phyloP scores from a whole-genome alignment of 2,329 filamentous ascomycete species.

The Fusarium chuoi region DNA sequence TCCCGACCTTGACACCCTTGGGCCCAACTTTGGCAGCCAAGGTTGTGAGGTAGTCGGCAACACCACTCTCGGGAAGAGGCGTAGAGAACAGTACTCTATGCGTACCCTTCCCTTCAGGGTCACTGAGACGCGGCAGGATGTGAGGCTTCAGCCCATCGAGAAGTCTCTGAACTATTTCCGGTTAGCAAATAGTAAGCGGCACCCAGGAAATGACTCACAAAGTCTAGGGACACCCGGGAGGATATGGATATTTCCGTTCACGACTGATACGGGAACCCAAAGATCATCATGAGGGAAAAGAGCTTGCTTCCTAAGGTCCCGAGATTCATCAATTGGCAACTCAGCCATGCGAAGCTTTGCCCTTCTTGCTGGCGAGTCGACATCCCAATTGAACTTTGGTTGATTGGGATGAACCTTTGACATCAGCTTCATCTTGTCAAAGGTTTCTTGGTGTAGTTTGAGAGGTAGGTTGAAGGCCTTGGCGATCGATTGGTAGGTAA shows the following conservation, averaged over 20 bases:
- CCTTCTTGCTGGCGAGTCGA: conserved; percentile 77
- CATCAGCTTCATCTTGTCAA: conserved; percentile 83
- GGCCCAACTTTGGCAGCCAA: conserved; percentile 78
- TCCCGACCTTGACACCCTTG: conserved; percentile 90
- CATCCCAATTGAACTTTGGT: conserved; percentile 85
- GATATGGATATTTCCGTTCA: conserved; percentile 94
- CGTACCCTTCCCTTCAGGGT: conserved; percentile 85
- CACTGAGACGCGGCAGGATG: conserved; percentile 75
- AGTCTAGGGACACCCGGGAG: conserved; percentile 88
- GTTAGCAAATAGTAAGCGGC: conserved; percentile 12
- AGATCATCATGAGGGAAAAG: conserved; percentile 82
- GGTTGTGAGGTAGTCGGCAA: conserved; percentile 84
- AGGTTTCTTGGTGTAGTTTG: conserved; percentile 79
- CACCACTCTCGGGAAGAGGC: conserved; percentile 84
- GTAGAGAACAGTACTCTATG: conserved; percentile 86
- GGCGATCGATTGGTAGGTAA: conserved; percentile 94
- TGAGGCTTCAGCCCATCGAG: conserved; percentile 79
- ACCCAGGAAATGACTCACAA: conserved; percentile 59
- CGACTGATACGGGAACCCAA: conserved; percentile 90
- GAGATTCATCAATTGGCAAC: conserved; percentile 77
- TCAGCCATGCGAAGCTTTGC: conserved; percentile 93
- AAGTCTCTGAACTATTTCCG: conserved; percentile 71
- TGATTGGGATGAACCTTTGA: conserved; percentile 79
- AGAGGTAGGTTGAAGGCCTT: conserved; percentile 85
- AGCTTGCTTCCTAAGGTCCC: conserved; percentile 75